Evolutionary conservation across 305 asterid genomes (phyloP).

Genomic region (Stenogyne calaminthoides): DNA sequence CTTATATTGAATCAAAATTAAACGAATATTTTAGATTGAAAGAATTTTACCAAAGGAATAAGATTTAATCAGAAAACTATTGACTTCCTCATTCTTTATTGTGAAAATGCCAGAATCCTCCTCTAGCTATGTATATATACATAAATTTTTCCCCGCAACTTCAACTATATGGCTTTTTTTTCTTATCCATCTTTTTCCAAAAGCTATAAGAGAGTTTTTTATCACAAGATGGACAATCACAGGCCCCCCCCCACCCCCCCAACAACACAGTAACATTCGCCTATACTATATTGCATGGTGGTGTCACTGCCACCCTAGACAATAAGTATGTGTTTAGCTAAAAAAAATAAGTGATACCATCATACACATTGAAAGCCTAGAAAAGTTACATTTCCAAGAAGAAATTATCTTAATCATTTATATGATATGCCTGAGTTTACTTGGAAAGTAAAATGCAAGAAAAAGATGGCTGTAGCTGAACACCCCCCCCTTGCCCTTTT

Average conservation of each 20-base stretch:
- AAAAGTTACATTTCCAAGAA: not conserved
- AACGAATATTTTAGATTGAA: not conserved
- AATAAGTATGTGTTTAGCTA: not conserved
- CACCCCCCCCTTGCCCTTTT: too few species aligned
- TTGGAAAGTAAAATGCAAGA: not conserved
- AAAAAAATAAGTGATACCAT: not conserved
- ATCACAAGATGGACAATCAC: slow-evolving; percentile 10
- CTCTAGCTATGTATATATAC: not conserved
- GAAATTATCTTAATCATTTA: not conserved
- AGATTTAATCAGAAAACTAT: not conserved
- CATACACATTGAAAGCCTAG: not conserved
- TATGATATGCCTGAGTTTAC: not conserved
- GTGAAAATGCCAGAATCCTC: not conserved
- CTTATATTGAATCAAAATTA: not conserved
- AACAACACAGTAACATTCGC: not conserved
- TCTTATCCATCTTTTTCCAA: not conserved
- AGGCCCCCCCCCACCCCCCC: not conserved
- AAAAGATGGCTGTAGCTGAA: slow-evolving; percentile 6
- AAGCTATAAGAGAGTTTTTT: not conserved
- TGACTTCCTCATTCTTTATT: not conserved
- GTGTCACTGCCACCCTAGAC: slow-evolving; percentile 7
- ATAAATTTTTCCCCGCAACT: not conserved
- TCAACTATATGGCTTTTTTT: not conserved
- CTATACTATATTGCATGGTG: not conserved
- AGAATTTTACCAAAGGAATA: not conserved